Conservation (phyloP, 179 eudicot genomes). For the Beta macrorhiza region DNA sequence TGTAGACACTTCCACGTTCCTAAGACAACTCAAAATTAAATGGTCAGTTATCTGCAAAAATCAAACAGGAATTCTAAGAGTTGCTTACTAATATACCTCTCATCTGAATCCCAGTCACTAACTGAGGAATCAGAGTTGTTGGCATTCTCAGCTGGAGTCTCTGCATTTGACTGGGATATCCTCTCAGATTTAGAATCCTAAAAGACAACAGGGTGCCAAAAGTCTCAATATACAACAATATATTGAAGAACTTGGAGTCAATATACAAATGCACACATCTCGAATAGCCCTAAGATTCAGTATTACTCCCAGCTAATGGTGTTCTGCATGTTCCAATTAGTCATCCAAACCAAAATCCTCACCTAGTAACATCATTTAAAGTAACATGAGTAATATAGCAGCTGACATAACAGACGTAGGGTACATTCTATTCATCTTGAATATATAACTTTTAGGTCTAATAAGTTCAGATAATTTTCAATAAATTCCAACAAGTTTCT, state of each 20-base stretch:
- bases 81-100: constrained; percentile 44
- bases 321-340: neutral
- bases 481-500: no score
- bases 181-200: constrained; percentile 61
- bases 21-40: constrained; percentile 29
- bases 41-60: constrained; percentile 1
- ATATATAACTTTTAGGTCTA: no score
- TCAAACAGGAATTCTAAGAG: constrained; percentile 11
- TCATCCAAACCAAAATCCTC: neutral
- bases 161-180: constrained; percentile 48
- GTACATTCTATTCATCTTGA: no score
- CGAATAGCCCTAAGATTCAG: neutral
- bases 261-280: neutral
- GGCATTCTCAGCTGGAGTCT: constrained; percentile 40
- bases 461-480: no score
- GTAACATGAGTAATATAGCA: neutral
- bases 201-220: neutral
- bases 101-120: constrained; percentile 43
- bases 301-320: neutral
- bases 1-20: constrained; percentile 44
- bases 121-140: constrained; percentile 33
- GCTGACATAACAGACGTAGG: neutral
- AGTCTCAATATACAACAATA: constrained; percentile 5
- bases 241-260: neutral
- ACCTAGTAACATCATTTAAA: neutral